Conservation (phyloP, 768 basidiomycete genomes). For the Amanita fuliginea region DNA sequence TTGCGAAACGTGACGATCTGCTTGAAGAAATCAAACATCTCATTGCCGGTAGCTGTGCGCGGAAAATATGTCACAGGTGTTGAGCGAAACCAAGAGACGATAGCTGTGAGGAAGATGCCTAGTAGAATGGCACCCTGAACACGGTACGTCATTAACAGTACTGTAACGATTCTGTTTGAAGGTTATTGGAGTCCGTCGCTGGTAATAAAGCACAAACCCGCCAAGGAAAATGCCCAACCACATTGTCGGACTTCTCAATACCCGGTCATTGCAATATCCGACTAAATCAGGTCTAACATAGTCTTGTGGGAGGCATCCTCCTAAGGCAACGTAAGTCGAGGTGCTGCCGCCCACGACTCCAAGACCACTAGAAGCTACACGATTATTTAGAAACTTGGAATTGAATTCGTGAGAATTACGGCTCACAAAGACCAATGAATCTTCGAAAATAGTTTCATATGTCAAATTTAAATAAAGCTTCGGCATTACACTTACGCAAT, state of each 20-base stretch:
- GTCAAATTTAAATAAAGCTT: not conserved
- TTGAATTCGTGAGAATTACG: too few species aligned
- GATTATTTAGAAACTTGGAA: not conserved
- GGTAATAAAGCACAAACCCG: constrained; percentile 35
- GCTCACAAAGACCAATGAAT: constrained; percentile 64
- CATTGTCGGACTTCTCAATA: constrained; percentile 65
- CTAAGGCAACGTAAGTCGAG: constrained; percentile 61
- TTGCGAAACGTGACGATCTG: constrained; percentile 70
- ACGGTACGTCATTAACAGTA: constrained; percentile 76
- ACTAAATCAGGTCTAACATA: constrained; percentile 33
- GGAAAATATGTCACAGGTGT: constrained; percentile 80
- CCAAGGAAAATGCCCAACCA: constrained; percentile 87
- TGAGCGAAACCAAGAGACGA: constrained; percentile 82
- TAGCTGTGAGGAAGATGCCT: constrained; percentile 75
- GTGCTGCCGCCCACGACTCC: constrained; percentile 68
- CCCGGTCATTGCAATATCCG: constrained; percentile 49
- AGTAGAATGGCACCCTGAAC: constrained; percentile 75
- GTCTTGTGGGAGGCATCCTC: constrained; percentile 55
- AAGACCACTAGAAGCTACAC: constrained; percentile 51
- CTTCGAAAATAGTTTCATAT: constrained; percentile 20
- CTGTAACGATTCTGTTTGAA: constrained; percentile 50
- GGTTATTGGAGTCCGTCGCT: not conserved
- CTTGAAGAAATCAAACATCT: constrained; percentile 76
- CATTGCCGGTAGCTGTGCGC: constrained; percentile 53
- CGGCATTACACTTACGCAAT: constrained; percentile 50